A percentile compares a stretch with the other conserved stretches of the same genome.
These are phyloP conservation scores for Quercus berberidifolia DNA, from an alignment of 306 rosid species.

Conservation along the genomic window DNA sequence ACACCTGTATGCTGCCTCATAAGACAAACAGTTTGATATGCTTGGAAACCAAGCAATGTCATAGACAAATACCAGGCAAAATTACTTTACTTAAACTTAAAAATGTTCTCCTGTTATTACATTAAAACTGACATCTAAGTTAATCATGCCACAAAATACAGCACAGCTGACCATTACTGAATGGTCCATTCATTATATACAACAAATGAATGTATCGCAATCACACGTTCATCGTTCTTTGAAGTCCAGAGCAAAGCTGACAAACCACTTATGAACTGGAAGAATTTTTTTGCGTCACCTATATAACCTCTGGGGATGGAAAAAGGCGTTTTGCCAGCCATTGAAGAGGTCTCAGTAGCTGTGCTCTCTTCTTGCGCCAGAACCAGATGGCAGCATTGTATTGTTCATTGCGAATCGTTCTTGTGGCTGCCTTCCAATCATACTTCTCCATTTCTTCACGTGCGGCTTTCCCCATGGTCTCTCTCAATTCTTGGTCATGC, in stretches of 20 bases:
- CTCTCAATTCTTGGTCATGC: slow-evolving; percentile 59
- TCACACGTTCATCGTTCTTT: slow-evolving; percentile 29
- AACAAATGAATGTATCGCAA: slow-evolving; percentile 36
- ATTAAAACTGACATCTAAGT: background rate
- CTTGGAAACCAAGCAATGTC: too few relatives aligned
- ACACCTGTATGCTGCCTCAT: too few relatives aligned
- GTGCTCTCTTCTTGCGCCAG: slow-evolving; percentile 89
- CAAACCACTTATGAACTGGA: slow-evolving; percentile 20
- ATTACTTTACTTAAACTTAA: background rate
- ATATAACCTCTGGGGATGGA: slow-evolving; percentile 55
- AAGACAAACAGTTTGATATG: too few relatives aligned
- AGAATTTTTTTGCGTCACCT: slow-evolving; percentile 32
- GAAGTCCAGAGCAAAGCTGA: slow-evolving; percentile 35
- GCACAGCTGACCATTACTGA: slow-evolving; percentile 13
- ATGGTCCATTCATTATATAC: slow-evolving; percentile 44
- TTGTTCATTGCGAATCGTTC: slow-evolving; percentile 71
- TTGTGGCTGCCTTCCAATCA: slow-evolving; percentile 93
- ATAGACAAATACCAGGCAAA: too few relatives aligned
- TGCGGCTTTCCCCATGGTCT: slow-evolving; percentile 73
- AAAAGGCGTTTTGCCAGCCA: slow-evolving; percentile 70
- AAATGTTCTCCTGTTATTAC: background rate
- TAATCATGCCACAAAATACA: slow-evolving; percentile 22
- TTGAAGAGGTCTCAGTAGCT: slow-evolving; percentile 63
- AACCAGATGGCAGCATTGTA: slow-evolving; percentile 96
- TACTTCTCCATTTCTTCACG: slow-evolving; percentile 87